Percentiles rank a stretch among this genome's conserved stretches.
Conservation (phyloP, 352 stramenopile species). For the Phytophthora foliorum region DNA sequence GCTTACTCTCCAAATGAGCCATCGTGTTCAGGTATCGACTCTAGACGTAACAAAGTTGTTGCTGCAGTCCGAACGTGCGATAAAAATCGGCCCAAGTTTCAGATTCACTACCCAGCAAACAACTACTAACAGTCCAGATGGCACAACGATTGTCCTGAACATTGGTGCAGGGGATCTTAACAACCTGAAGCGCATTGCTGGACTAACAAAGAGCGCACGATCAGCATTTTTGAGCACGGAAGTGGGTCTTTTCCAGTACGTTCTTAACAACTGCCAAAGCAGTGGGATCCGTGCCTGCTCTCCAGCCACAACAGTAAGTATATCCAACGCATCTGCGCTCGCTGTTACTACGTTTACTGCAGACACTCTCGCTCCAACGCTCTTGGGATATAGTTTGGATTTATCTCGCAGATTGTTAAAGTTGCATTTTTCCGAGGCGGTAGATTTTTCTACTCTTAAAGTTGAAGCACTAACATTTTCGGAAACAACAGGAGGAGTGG, state of each 20-base stretch:
- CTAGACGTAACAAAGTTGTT: slow-evolving; percentile 56
- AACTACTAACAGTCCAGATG: slow-evolving; percentile 55
- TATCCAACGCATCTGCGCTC: slow-evolving; percentile 27
- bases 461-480: slow-evolving; percentile 56
- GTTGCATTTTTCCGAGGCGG: slow-evolving; percentile 75
- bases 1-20: slow-evolving; percentile 47
- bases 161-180: slow-evolving; percentile 59
- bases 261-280: slow-evolving; percentile 54
- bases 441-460: slow-evolving; percentile 48
- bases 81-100: slow-evolving; percentile 21
- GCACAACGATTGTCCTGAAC: slow-evolving; percentile 48
- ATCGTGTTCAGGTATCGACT: slow-evolving; percentile 49
- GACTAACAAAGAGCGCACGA: slow-evolving; percentile 37
- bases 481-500: slow-evolving; percentile 40
- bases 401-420: slow-evolving; percentile 61
- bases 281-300: slow-evolving; percentile 42
- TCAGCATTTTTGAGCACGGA: slow-evolving; percentile 46
- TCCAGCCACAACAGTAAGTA: slow-evolving; percentile 28
- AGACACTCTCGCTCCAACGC: slow-evolving; percentile 52
- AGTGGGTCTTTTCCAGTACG: slow-evolving; percentile 56
- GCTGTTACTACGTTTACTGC: slow-evolving; percentile 49
- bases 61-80: slow-evolving; percentile 48
- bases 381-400: slow-evolving; percentile 74
- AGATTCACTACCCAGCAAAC: slow-evolving; percentile 41
- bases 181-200: slow-evolving; percentile 46